Evolutionary conservation across 495 filamentous ascomycete genomes (phyloP), one percentile per base, ranked within the genome.

Genomic region (Cetradonia linearis): DNA sequence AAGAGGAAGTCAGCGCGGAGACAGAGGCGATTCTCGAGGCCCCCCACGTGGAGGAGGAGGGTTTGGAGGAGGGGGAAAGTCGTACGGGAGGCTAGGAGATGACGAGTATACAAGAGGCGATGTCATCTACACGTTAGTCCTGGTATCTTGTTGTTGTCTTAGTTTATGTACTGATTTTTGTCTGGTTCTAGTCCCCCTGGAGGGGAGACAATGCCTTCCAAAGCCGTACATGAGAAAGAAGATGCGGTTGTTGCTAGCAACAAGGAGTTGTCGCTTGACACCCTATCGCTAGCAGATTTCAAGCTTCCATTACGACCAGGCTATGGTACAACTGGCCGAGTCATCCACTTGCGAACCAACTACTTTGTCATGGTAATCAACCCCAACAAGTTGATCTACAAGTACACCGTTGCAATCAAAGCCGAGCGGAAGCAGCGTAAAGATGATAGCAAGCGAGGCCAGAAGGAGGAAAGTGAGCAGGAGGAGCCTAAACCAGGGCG

Each of bases 301-400:
- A 16, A 55, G 47, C 47, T 65, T 33, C 63, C 63, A 13, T 33
- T 55, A 27, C 78, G 85, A 9, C 85, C 86, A n/a, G 78, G 74
- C 4, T 86, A 78, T 66, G 83, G 84, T n/a, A 49, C 10, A 25
- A 3, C 11, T 27, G 57, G 57, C 25, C 38, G 6, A 18, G 33
- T 30, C 8, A 33, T 46, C 34, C 46, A 20, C 56, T 49, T 59
- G 48, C 44, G 57, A 14, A 59, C 57, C 10, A 60, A 63, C n/a
- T 55, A 52, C 56, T 55, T 63, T 25, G 37, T 5, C 8, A 59
- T 59, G 46, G 27, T n/a, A 31, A 50, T 59, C 23, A 14, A 59
- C 63, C 7, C 56, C 44, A 16, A n/a, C 14, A 20, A 63, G 61
- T 44, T 38, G 37, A 44, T 53, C 36, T 28, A 37, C 20, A 59